Evolutionary conservation across 1,139 yeast genomes (phyloP), one percentile per base, ranked within the genome.

Genomic region (Protomyces macrosporus): DNA sequence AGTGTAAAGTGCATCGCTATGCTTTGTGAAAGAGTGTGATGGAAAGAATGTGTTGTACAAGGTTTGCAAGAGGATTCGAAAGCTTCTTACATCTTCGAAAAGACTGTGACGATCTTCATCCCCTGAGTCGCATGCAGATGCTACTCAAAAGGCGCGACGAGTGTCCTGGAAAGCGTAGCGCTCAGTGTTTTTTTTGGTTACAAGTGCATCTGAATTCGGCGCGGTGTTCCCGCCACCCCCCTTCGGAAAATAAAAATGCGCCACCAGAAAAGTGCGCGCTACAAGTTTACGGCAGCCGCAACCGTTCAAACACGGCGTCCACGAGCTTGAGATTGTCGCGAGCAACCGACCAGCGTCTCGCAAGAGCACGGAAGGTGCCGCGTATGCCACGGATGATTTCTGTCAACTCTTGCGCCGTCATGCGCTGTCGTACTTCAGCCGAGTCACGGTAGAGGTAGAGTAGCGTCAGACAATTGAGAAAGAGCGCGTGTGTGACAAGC

Each of bases 321-420:
- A 58, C 32, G 39, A 58, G 35, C 10, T 37, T 30, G 30, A 58
- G 14, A 35, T 45, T 58, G 14, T 52, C 55, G 30, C 34, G 32
- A 4, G 56, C 45, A 10, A 45, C 53, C 50, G 42, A 51, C 62
- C 62, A 58, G 14, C 62, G 51, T 32, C 52, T 32, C 14, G 51
- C 55, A 3, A 58, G 36, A 14, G 53, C 35, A 14, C 45, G 52
- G 23, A 50, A 52, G 7, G 52, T 34, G 10, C 50, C 50, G 23
- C 37, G 42, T 14, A 52, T 33, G 37, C 33, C 30, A n/a, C 34
- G 56, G 2, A 58, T 42, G 23, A 6, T 12, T 7, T 45, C 39
- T 34, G 14, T 32, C 6, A 58, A 1, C 10, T 40, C 40, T 7
- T 35, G 55, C 34, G 7, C 14, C 23, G 56, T 32, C 52, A 33